Evolutionary conservation across 257 asterid genomes (phyloP), one percentile per base, ranked within the genome.

Genomic region (Capsicum baccatum): DNA sequence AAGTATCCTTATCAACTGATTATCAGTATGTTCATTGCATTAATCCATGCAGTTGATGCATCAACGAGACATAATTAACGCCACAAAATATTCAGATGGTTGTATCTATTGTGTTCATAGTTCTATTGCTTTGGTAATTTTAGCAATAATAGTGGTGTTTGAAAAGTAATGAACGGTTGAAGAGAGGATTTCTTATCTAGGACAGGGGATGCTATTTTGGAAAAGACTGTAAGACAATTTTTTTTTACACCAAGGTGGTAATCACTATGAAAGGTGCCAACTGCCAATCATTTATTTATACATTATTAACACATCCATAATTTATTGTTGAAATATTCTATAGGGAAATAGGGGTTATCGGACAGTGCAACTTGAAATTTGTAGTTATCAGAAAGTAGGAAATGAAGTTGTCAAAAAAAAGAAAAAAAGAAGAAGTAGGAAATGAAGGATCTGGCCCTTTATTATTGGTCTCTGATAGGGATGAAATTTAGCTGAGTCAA

Each of bases 121-220:
- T 67, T 67, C n/a, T 33, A 6, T 35, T 67, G 19, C 47, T n/a
- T 19, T 11, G 79, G 10, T 19, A 17, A n/a, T 6, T n/a, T 17
- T 10, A n/a, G 39, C 56, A 2, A 47, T 71, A 67, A 33, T 50
- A 71, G n/a, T n/a, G 1, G 79, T 71, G 57, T 47, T 48, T 35
- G 47, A 47, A n/a, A 10, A 48, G 57, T n/a, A 71, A 48, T 47
- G 54, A n/a, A 71, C 47, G 54, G 58, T 11, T 71, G 79, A 47
- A 47, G 79, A n/a, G 58, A 47, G n/a, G 0, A 47, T 47, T 47
- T 71, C 3, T 70, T 42, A 35, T 35, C 48, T 67, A 35, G 74
- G 74, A 66, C 10, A 33, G 74, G 74, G 73, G 74, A 67, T 13
- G 74, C 21, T 67, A 66, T 66, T 66, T 66, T 35, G 48, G 48